Conservation (phyloP, 2,329 filamentous ascomycete genomes). For the Blastomyces silverae region DNA sequence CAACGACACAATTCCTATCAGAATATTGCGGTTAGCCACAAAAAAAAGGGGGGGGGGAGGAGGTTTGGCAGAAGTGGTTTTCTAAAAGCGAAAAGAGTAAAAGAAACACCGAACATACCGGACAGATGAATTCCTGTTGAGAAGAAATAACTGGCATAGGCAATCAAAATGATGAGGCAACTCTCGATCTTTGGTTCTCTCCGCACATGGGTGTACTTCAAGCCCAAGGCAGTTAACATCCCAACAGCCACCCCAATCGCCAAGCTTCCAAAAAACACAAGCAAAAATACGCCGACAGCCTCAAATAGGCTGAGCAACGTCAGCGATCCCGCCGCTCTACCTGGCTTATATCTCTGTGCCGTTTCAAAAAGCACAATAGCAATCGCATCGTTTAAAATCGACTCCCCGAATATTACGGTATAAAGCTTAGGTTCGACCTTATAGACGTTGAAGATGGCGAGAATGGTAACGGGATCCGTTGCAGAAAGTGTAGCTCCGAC, state of each 20-base stretch:
- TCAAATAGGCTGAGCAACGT: slow-evolving; percentile 80
- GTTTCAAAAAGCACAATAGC: slow-evolving; percentile 98
- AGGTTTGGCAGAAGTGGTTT: not conserved
- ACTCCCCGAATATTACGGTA: slow-evolving; percentile 97
- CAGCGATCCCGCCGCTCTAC: slow-evolving; percentile 60
- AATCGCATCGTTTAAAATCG: slow-evolving; percentile 95
- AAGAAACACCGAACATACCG: slow-evolving; percentile 53
- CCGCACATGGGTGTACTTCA: slow-evolving; percentile 92
- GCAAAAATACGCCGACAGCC: slow-evolving; percentile 86
- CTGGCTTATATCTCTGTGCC: slow-evolving; percentile 82
- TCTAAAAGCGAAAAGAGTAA: not conserved
- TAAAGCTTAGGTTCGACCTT: slow-evolving; percentile 98
- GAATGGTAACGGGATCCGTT: slow-evolving; percentile 93
- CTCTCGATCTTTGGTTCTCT: slow-evolving; percentile 95
- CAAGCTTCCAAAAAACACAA: slow-evolving; percentile 92
- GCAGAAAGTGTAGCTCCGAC: slow-evolving; percentile 94
- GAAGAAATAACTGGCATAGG: slow-evolving; percentile 96
- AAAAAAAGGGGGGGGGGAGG: not conserved
- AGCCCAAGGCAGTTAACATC: slow-evolving; percentile 73
- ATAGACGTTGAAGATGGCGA: slow-evolving; percentile 98
- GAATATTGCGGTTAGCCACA: slow-evolving; percentile 11
- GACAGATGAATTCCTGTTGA: slow-evolving; percentile 94
- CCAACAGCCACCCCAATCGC: slow-evolving; percentile 82
- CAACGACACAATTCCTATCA: slow-evolving; percentile 86
- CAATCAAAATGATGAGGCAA: slow-evolving; percentile 85